Conservation (phyloP, 1,284 basidiomycete genomes). For the Papiliotrema nemorosa region DNA sequence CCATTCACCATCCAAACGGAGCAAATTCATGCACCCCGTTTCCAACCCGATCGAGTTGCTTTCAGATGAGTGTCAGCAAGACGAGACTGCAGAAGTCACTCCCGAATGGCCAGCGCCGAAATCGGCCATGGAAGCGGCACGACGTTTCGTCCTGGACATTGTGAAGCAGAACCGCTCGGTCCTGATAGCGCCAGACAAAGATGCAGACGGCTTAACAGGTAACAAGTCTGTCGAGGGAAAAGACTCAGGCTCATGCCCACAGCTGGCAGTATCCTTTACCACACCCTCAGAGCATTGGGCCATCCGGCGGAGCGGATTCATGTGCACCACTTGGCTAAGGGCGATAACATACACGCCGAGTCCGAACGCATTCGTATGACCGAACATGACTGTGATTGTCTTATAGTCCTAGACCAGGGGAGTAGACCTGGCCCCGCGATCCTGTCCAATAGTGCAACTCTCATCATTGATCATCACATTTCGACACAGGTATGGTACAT, state of each 20-base stretch:
- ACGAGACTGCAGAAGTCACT: too few relatives aligned
- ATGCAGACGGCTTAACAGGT: constrained; percentile 43
- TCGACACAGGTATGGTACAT: constrained; percentile 22
- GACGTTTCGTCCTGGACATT: background rate
- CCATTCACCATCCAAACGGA: too few relatives aligned
- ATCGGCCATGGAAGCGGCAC: background rate
- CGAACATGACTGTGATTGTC: constrained; percentile 16
- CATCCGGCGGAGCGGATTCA: constrained; percentile 22
- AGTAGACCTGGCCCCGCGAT: constrained; percentile 34
- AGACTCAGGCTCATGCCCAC: constrained; percentile 1
- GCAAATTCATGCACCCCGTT: too few relatives aligned
- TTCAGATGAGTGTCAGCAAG: too few relatives aligned
- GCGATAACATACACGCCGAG: constrained; percentile 35
- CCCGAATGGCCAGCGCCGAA: background rate
- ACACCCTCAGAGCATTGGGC: constrained; percentile 25
- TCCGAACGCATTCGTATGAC: constrained; percentile 25
- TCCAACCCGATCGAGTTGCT: too few relatives aligned
- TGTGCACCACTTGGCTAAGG: constrained; percentile 38
- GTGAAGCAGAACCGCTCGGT: constrained; percentile 24
- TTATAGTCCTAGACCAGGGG: constrained; percentile 41
- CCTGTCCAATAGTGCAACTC: constrained; percentile 10
- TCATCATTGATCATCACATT: constrained; percentile 44
- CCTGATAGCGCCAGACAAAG: constrained; percentile 40
- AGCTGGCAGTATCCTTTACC: constrained; percentile 37
- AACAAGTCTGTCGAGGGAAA: background rate